These are phyloP conservation scores for Phytopythium vexans DNA, from an alignment of 352 stramenopile species.

Conservation along the genomic window DNA sequence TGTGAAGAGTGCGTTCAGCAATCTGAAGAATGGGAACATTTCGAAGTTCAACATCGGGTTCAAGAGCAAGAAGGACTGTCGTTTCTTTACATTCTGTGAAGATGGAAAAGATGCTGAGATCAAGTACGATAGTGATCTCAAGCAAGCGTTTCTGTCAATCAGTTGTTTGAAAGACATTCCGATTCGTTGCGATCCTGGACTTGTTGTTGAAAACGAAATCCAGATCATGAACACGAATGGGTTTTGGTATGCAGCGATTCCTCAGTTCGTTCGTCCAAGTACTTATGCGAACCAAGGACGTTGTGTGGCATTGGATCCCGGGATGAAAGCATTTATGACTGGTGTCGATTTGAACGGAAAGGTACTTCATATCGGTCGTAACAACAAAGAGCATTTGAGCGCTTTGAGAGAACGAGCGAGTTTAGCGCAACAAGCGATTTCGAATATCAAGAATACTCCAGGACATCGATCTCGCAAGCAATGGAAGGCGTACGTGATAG, in stretches of 20 bases:
- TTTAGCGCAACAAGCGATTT: neutral
- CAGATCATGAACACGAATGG: neutral
- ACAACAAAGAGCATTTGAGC: neutral
- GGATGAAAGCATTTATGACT: neutral
- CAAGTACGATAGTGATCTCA: neutral
- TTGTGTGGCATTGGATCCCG: neutral
- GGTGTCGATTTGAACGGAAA: neutral
- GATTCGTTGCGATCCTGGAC: neutral
- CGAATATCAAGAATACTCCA: neutral
- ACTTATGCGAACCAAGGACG: no score
- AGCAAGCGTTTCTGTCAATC: neutral
- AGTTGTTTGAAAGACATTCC: neutral
- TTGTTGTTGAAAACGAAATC: neutral
- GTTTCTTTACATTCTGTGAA: neutral
- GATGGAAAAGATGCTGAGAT: neutral
- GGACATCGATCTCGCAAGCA: neutral
- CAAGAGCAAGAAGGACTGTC: neutral
- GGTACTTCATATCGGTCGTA: neutral
- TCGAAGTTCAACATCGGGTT: neutral
- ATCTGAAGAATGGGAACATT: neutral
- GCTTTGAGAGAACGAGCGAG: neutral
- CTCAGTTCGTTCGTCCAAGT: neutral
- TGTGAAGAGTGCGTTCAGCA: conserved; percentile 10
- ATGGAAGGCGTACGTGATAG: neutral
- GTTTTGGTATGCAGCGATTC: neutral